phyloP scores from a whole-genome alignment of 2,329 filamentous ascomycete genomes.

The Chaetomiaceae sp. region DNA sequence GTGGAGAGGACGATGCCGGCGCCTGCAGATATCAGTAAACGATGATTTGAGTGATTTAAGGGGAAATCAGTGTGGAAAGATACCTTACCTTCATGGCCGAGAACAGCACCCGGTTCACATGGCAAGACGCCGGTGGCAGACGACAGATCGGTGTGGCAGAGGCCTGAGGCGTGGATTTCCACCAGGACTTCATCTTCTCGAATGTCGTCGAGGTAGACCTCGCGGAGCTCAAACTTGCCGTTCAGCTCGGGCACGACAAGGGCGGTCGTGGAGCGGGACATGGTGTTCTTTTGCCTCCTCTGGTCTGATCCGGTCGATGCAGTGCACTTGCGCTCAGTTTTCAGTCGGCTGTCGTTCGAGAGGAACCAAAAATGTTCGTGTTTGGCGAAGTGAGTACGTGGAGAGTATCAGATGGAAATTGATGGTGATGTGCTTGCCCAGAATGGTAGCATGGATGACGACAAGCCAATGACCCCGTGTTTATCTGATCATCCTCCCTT shows the following conservation, averaged over 20 bases:
- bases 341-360: too few species aligned
- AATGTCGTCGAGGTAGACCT: constrained; percentile 21
- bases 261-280: constrained; percentile 25
- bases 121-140: constrained; percentile 37
- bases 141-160: constrained; percentile 34
- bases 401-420: too few species aligned
- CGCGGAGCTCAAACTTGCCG: constrained; percentile 22
- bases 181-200: constrained; percentile 31
- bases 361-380: too few species aligned
- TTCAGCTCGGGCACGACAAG: constrained; percentile 24
- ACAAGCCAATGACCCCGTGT: too few species aligned
- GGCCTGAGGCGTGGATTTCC: constrained; percentile 32
- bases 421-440: too few species aligned
- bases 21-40: constrained; percentile 18
- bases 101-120: constrained; percentile 25
- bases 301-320: too few species aligned
- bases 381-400: too few species aligned
- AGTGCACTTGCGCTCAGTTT: too few species aligned
- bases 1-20: constrained; percentile 22
- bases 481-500: too few species aligned
- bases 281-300: constrained; percentile 1
- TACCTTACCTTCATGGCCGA: constrained; percentile 28
- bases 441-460: too few species aligned
- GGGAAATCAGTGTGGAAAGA: too few species aligned
- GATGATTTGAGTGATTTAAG: too few species aligned